Evolutionary conservation across 1,284 basidiomycete genomes (phyloP), one percentile per base, ranked within the genome.

Genomic region (Tylopilus orsonianus): DNA sequence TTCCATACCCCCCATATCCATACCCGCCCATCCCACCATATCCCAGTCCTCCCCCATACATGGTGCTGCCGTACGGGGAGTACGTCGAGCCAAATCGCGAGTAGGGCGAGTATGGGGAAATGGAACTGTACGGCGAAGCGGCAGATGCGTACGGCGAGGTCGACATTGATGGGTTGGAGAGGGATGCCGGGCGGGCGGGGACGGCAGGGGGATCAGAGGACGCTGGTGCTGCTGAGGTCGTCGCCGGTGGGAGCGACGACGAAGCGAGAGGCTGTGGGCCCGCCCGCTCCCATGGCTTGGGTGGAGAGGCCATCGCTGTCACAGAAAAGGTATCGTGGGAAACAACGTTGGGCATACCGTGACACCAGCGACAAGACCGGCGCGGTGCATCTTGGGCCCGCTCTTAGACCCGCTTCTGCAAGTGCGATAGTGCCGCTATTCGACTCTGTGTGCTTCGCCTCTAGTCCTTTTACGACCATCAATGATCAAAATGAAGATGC

Each of bases 211-310:
- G 43, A 5, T 52, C 54, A 29, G 59, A 46, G n/a, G 61, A 52
- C n/a, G 52, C 37, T 33, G 63, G 48, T 8, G 54, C 27, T 18
- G 70, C 44, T 14, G 64, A 34, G 27, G 45, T 7, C 13, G 67
- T 27, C 37, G 58, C 35, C 32, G 58, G 22, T 35, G 65, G 18
- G 22, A 64, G 42, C 42, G 63, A 37, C 16, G 62, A 32, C 5
- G 61, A 64, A 37, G 62, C 23, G 2, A 70, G 29, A 9, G 67
- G 57, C 29, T 75, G 67, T 20, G 67, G 62, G 29, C 71, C 71
- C 30, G 80, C 79, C 34, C 80, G 77, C 66, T 91, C 89, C 89
- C 90, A 92, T 56, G 89, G 89, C 66, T 91, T 92, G 66, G 87
- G 89, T 47, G 89, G 89, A 20, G 89, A 89, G 27, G 78, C 80